These are phyloP conservation scores for Vigna angularis DNA, from an alignment of 306 rosid species.

Conservation along the genomic window DNA sequence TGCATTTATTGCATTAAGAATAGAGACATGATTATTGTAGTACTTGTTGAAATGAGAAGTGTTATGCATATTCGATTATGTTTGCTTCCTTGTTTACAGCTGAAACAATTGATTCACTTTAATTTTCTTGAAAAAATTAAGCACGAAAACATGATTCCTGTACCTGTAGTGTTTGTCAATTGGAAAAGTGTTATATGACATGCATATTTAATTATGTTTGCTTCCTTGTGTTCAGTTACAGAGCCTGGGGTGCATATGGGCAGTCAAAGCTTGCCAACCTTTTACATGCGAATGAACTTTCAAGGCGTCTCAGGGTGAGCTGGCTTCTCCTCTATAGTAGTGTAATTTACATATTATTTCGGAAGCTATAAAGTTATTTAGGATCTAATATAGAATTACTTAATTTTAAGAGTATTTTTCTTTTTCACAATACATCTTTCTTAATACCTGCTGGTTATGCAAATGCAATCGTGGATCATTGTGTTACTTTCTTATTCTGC, in stretches of 20 bases:
- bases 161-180: slow-evolving; percentile 1
- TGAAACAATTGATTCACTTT: slow-evolving; percentile 46
- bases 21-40: not conserved
- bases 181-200: not conserved
- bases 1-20: not conserved
- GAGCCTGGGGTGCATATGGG: slow-evolving; percentile 75
- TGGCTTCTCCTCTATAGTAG: slow-evolving; percentile 37
- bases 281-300: slow-evolving; percentile 86
- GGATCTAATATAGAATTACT: not conserved
- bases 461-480: slow-evolving; percentile 3
- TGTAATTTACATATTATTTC: slow-evolving; percentile 25
- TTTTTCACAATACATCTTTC: not conserved
- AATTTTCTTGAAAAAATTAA: slow-evolving; percentile 21
- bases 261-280: slow-evolving; percentile 92
- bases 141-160: not conserved
- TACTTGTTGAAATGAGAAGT: slow-evolving; percentile 28
- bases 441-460: slow-evolving; percentile 6
- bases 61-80: slow-evolving; percentile 1
- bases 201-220: slow-evolving; percentile 12
- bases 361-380: not conserved
- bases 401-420: slow-evolving; percentile 7
- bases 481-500: slow-evolving; percentile 18
- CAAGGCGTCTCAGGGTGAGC: slow-evolving; percentile 67
- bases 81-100: slow-evolving; percentile 45
- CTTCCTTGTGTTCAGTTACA: slow-evolving; percentile 64